phyloP scores from a whole-genome alignment of 1,284 basidiomycete genomes.

The Apiotrichum sp. region DNA sequence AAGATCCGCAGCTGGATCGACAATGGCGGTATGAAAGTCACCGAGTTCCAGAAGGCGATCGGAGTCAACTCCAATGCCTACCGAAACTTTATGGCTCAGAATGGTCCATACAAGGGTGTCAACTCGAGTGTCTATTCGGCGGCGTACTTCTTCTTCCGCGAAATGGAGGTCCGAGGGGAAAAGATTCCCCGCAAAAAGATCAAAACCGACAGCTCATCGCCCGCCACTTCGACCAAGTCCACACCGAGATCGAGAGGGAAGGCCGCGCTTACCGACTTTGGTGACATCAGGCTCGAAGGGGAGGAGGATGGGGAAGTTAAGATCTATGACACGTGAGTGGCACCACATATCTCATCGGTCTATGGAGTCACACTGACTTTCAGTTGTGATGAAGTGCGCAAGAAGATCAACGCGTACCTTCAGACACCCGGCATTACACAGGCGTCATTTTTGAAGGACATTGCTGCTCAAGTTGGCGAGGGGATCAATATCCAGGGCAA shows the following conservation, averaged over 20 bases:
- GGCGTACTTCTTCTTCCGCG: constrained; percentile 4
- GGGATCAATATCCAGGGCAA: constrained; percentile 8
- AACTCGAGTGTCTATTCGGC: not conserved
- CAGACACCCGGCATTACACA: not conserved
- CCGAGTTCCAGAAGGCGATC: constrained; percentile 4
- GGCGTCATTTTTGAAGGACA: constrained; percentile 3
- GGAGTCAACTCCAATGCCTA: constrained; percentile 4
- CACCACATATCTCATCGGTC: not conserved
- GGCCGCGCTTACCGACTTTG: constrained; percentile 1
- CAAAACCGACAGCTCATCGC: not conserved
- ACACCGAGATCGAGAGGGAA: not conserved
- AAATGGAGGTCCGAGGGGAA: not conserved
- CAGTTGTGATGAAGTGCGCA: constrained; percentile 5
- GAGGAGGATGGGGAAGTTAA: constrained; percentile 1
- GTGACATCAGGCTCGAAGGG: not conserved
- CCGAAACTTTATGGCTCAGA: constrained; percentile 5
- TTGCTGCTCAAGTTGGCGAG: constrained; percentile 10
- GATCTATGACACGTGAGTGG: constrained; percentile 1
- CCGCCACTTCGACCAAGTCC: not conserved
- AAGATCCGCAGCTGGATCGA: constrained; percentile 1
- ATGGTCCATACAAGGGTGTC: not conserved
- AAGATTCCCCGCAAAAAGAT: constrained; percentile 2
- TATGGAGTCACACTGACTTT: not conserved
- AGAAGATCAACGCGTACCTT: constrained; percentile 5
- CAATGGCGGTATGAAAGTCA: constrained; percentile 4